phyloP scores from a whole-genome alignment of 1,284 basidiomycete genomes.

The Neonothopanus nambi region DNA sequence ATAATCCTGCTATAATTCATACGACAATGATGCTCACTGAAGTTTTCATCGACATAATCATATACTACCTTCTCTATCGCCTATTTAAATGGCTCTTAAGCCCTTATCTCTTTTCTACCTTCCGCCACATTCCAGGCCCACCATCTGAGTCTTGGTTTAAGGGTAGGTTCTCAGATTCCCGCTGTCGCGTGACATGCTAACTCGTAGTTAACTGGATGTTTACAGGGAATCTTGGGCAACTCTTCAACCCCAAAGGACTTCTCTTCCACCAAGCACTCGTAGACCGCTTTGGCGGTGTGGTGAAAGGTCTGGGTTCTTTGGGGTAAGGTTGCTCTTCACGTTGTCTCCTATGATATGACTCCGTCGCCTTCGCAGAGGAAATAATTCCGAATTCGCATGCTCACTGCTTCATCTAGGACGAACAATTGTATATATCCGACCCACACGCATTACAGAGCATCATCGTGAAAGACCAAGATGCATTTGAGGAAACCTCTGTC shows the following conservation, averaged over 20 bases:
- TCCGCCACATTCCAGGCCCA: constrained; percentile 33
- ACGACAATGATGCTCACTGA: not conserved
- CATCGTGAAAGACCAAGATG: constrained; percentile 46
- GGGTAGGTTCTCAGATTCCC: constrained; percentile 25
- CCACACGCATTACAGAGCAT: constrained; percentile 47
- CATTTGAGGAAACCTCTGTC: constrained; percentile 51
- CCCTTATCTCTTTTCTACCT: constrained; percentile 21
- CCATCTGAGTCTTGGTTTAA: constrained; percentile 39
- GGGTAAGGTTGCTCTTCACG: too few relatives aligned
- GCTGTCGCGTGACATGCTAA: too few relatives aligned
- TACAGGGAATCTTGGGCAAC: constrained; percentile 48
- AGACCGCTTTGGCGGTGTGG: constrained; percentile 46
- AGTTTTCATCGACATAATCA: constrained; percentile 3
- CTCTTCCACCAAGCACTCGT: constrained; percentile 47
- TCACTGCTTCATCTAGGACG: too few relatives aligned
- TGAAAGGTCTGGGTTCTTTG: constrained; percentile 54
- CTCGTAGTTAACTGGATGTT: not conserved
- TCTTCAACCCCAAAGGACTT: constrained; percentile 49
- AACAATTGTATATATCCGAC: constrained; percentile 50
- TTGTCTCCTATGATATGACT: not conserved
- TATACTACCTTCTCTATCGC: constrained; percentile 15
- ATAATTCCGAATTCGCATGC: not conserved
- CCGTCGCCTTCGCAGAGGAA: not conserved
- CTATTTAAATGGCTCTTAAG: constrained; percentile 20
- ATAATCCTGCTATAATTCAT: not conserved